Evolutionary conservation across 495 filamentous ascomycete species (phyloP), one percentile per base, ranked within the genome.

Genomic region (Paragyromitra xinjiangensis): DNA sequence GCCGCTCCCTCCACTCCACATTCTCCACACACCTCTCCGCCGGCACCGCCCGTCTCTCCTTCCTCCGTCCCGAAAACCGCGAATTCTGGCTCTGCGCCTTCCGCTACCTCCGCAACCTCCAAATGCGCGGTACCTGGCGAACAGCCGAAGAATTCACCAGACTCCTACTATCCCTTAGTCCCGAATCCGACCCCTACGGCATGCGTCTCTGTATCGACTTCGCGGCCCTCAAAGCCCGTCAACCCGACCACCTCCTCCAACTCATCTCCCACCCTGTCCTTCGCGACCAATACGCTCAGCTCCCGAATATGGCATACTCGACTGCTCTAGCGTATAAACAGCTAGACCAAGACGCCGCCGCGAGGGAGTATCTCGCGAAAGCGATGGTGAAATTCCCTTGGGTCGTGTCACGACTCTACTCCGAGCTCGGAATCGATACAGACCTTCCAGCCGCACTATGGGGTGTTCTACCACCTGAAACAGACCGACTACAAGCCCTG

Each of bases 131-230:
- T n/a, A 97, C 94, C 14, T 97, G 92, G 87, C 88, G 94, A 39
- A 98, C 95, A 1, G 92, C 93, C 0, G 91, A 94, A 59, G 96
- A 98, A 83, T 99, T 94, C 93, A 88, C 91, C 6, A 97, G 96
- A 83, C 84, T 98, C 8, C 83, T 97, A 8, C 85, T 97, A 0
- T 88, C 90, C 72, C 83, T 99, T 64, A 89, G 92, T 78, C 89
- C 90, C n/a, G 83, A 85, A 75, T 86, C 84, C 0, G 95, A 99
- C 83, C 94, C 94, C 1, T 97, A 97, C 79, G 91, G 88, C 71
- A 87, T 97, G 71, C 87, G 88, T 55, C 87, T 95, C 22, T 83
- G 92, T 71, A 88, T 97, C 71, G 95, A 98, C 81, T 90, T 94
- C 73, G 86, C 96, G 22, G 92, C 93, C 8, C 86, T 99, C 22